Base-by-base conservation (phyloP, 805 yeast species). In the Grigorovia transvaalensis region DNA sequence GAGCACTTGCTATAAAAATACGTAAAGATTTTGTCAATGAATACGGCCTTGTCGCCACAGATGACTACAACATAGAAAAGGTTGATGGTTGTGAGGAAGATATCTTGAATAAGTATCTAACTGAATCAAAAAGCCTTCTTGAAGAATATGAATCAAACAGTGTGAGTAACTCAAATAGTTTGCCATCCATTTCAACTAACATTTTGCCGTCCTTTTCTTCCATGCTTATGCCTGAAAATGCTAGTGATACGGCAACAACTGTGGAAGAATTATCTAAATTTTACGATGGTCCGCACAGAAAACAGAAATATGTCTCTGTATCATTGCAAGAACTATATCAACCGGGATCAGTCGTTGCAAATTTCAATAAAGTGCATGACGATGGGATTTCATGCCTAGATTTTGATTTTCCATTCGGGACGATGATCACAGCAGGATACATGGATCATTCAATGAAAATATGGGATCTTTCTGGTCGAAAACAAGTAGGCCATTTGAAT, bases 381-480 rank as follows among this genome's bases (percentile, higher is more conserved):
- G 81, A 76, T 43, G 55, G 76, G 2, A 71, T 85, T 29, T 75
- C 79, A 1, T 72, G 80, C 35, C 62, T 85, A 52, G 89, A 82
- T 56, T 84, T 84, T 62, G 88, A 84, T 61, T 72, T 75, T 19
- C 89, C 90, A 13, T 84, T 80, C 64, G 88, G 88, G 1, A 80
- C 82, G 1, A 59, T 88, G 66, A 88, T 87, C 1, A 78, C 90
- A 18, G 88, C 96, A 0, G 66, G 60, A 5, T 78, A 89, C 5
- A 70, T 80, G 59, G 96, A 88, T 62, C 86, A 82, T 63, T 79
- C 85, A 0, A 85, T 88, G 8, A 76, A 83, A 56, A 85, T 89
- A 7, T 88, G 96, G 96, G 95, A 89, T 70, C 66, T 85, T 59
- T 76, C 81, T 35, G 71, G 76, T 18, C 75, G 79, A 8, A 71